Evolutionary conservation across 805 yeast species (phyloP), one percentile per base, ranked within the genome.

Genomic region (Yamadazyma takamatsuzukensis): DNA sequence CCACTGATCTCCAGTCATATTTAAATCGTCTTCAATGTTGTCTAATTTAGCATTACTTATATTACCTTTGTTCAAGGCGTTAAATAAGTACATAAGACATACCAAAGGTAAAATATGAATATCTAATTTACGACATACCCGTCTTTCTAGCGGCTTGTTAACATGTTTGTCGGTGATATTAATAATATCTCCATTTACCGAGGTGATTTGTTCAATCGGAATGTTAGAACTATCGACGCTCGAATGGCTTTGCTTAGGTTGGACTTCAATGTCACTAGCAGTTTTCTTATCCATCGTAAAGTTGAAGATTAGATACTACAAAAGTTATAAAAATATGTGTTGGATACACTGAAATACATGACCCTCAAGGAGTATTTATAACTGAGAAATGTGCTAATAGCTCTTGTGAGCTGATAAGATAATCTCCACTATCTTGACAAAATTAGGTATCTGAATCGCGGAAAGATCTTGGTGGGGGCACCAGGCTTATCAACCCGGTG

Each of bases 31-130:
- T 17, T 60, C 71, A 29, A 72, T 45, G 19, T 70, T 70, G 37
- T 68, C 67, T 2, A 74, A 69, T 42, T 68, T 68, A 12, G 76
- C 76, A 46, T 71, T 70, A 11, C 70, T 61, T 29, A 71, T 68
- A 41, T 72, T 71, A 11, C 73, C 72, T 40, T 66, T 68, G 45
- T 72, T 75, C 34, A 72, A 56, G 10, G 72, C 68, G 40, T 68
- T 68, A 51, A 68, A 70, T 21, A 72, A 54, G 39, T 72, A 72
- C 67, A 68, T 61, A 17, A 68, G 19, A 13, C 74, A 65, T 32
- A 68, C 54, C 27, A 67, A 50, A 1, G 76, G 76, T 16, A 72
- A 49, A 18, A 71, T 64, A 33, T 64, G 49, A 26, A 59, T 29
- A 41, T 71, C 77, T 14, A 71, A 53, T 45, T 70, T 71, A 32